Evolutionary conservation across 495 filamentous ascomycete genomes (phyloP), one percentile per base, ranked within the genome.

Genomic region (Hypomontagnella monticulosa): DNA sequence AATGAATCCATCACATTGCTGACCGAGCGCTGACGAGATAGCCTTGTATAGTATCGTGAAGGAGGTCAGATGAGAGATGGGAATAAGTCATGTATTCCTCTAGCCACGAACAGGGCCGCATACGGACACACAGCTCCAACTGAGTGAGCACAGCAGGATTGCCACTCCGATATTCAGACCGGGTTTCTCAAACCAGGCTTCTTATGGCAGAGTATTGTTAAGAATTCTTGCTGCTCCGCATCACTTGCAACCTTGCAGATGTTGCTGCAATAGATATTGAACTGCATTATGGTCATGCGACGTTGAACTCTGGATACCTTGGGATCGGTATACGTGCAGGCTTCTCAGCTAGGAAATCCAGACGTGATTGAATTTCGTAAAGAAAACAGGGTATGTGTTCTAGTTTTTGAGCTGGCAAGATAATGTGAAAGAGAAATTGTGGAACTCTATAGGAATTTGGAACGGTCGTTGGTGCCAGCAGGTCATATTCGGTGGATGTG

Each of bases 21-120:
- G 50, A 63, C 50, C 4, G 43, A 51, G 20, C 46, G 59, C 49
- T 63, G 65, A 63, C 58, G 63, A 49, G 30, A 14, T 12, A 47
- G 44, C 55, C 54, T 56, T 42, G 48, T 58, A 41, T 15, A 19
- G 9, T 48, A 42, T 62, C 36, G 42, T 23, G 52, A 61, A 57
- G 52, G 23, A 15, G 30, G 23, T 53, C 47, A 54, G 53, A 38
- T 20, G 30, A 16, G 32, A 58, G 20, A 9, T 58, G 38, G 38
- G 18, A 66, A 53, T 23, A 23, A 23, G 14, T 34, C 44, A 46
- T 42, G 48, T 18, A 52, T 42, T 43, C 63, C 37, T 37, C 36
- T 8, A 38, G 32, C 38, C 34, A 14, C 30, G 51, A 40, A 57
- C 44, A 37, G 34, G 38, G 42, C 48, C 37, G 10, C 11, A 47